Base-by-base conservation (phyloP, 441 rosid species). In the Pelargonium myrrhifolium region DNA sequence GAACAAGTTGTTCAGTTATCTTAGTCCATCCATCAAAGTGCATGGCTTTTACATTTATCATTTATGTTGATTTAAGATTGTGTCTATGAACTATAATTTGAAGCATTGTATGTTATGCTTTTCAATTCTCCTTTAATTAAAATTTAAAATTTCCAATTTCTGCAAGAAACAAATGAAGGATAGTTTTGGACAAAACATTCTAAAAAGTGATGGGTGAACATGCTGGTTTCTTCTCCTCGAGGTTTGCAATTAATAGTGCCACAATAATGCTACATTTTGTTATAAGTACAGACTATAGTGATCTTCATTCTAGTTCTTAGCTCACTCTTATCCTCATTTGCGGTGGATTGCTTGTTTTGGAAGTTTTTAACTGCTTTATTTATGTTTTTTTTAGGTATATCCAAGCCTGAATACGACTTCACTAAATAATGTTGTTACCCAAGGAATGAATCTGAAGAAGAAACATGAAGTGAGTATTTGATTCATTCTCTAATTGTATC, bases 361-460 rank as follows among this genome's bases (percentile, higher is more conserved):
- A 22, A 58, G 35, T 21, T 21, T 8, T 58, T 58, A 22, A 58
- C 62, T 58, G 22, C 24, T 22, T 58, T 22, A 2, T 58, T 10
- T 6, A 35, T 35, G 8, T 5, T 4, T 31, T 31, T 31, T 31
- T 15, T 73, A 90, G 97, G 72, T 80, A 61, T 80, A 85, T 9
- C 82, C 84, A 2, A 84, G 79, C 61, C 73, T 84, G 68, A 73
- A 75, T 42, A 62, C 76, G 71, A 76, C 74, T 28, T 74, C 90
- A 8, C 82, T 88, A 64, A 76, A 76, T 70, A 82, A 80, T 20
- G 96, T 90, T 63, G 92, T 93, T 71, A 70, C 86, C 15, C 97
- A 87, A 80, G 98, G 97, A 65, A 88, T 93, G 98, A 93, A 83
- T 82, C 37, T 75, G 67, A 90, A 93, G 92, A 90, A 93, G 75